A percentile compares a stretch with the other conserved stretches of the same genome.
Conservation (phyloP, 306 rosid species). For the Cucumis melo region DNA sequence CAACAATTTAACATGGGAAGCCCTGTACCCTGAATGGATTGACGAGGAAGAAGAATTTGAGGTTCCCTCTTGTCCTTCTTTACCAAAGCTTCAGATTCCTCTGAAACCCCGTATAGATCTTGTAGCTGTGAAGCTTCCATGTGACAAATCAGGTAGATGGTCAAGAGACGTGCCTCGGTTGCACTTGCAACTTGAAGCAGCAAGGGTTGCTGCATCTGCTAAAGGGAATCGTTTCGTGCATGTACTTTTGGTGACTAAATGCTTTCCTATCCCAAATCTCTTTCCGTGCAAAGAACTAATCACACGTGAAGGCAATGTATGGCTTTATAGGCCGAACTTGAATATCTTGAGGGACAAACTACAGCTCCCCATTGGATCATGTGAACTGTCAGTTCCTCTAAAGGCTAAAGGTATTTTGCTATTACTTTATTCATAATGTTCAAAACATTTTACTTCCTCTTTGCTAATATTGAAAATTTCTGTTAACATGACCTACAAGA, state of each 20-base stretch:
- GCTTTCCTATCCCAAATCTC: conserved; percentile 63
- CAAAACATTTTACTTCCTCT: background rate
- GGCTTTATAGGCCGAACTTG: conserved; percentile 63
- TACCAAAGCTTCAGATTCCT: conserved; percentile 49
- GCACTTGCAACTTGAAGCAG: conserved; percentile 87
- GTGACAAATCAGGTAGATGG: conserved; percentile 59
- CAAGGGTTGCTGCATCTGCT: conserved; percentile 63
- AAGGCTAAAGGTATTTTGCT: conserved; percentile 60
- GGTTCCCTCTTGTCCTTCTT: conserved; percentile 70
- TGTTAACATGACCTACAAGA: background rate
- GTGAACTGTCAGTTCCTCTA: conserved; percentile 73
- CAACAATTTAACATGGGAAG: conserved; percentile 52
- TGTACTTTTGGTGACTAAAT: conserved; percentile 58
- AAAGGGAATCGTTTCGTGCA: conserved; percentile 52
- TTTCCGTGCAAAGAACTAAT: conserved; percentile 62
- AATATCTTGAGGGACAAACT: conserved; percentile 49
- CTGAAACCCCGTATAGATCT: conserved; percentile 64
- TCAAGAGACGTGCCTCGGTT: conserved; percentile 79
- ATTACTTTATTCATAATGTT: background rate
- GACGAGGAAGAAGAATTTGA: conserved; percentile 85
- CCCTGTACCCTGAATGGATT: conserved; percentile 83
- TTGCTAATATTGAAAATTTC: background rate
- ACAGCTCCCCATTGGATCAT: conserved; percentile 67
- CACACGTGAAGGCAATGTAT: conserved; percentile 42
- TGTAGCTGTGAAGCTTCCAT: conserved; percentile 76